phyloP scores from a whole-genome alignment of 2,329 filamentous ascomycete genomes.

The Penicillium sp. region DNA sequence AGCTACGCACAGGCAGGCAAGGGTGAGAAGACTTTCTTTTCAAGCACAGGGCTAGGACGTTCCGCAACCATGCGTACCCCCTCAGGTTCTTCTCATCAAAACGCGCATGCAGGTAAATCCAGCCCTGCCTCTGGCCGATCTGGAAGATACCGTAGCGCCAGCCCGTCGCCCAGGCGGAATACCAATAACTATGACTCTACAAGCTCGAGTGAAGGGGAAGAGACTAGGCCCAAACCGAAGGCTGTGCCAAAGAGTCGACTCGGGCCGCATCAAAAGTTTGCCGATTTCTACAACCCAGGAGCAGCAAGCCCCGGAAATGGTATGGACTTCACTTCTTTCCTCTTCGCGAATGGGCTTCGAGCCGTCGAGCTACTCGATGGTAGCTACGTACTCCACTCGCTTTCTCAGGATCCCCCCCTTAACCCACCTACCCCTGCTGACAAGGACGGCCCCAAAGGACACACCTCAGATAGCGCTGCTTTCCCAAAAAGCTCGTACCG shows the following conservation, averaged over 20 bases:
- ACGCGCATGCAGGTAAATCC: constrained; percentile 38
- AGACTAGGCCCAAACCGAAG: constrained; percentile 40
- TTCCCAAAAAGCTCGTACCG: constrained; percentile 23
- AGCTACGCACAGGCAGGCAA: constrained; percentile 53
- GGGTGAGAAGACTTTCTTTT: constrained; percentile 59
- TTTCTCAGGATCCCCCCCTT: neutral
- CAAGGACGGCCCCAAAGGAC: constrained; percentile 30
- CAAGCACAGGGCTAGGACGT: constrained; percentile 51
- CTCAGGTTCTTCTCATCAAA: constrained; percentile 38
- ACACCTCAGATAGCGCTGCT: constrained; percentile 33
- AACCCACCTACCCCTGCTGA: constrained; percentile 24
- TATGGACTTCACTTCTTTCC: constrained; percentile 29
- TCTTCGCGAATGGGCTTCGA: neutral
- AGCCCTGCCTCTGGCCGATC: constrained; percentile 33
- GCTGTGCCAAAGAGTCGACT: constrained; percentile 43
- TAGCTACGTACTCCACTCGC: neutral
- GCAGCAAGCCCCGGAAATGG: constrained; percentile 30
- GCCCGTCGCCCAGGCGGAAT: constrained; percentile 41
- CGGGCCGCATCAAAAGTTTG: constrained; percentile 31
- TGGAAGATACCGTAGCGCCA: constrained; percentile 45
- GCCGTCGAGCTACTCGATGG: neutral
- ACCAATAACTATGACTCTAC: constrained; percentile 35
- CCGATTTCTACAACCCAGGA: constrained; percentile 28
- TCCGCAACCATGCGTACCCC: constrained; percentile 56
- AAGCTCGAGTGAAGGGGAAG: constrained; percentile 43